Evolutionary conservation across 2,329 filamentous ascomycete genomes (phyloP).

Genomic region (Curvularia lunata): DNA sequence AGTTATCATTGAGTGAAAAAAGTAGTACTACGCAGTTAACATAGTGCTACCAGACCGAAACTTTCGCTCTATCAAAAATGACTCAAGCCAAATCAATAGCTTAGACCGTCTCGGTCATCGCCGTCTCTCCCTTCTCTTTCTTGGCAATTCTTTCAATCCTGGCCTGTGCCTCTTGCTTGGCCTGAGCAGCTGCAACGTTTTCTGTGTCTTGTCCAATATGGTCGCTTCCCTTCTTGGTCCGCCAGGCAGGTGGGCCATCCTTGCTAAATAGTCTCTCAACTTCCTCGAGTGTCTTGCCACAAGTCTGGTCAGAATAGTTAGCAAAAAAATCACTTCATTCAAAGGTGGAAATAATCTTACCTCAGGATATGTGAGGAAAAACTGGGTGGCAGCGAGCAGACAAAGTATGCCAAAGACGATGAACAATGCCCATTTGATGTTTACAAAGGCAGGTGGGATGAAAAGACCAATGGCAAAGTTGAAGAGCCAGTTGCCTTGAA

Average conservation of each 20-base stretch:
- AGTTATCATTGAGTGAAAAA: not conserved
- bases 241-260: conserved; percentile 64
- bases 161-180: conserved; percentile 33
- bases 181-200: conserved; percentile 31
- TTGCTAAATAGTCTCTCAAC: conserved; percentile 72
- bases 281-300: conserved; percentile 77
- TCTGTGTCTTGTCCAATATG: conserved; percentile 37
- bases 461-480: conserved; percentile 64
- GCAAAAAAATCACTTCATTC: not conserved
- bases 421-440: conserved; percentile 68
- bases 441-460: conserved; percentile 64
- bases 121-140: conserved; percentile 23
- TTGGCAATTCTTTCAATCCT: conserved; percentile 30
- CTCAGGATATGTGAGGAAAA: conserved; percentile 69
- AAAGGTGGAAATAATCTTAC: not conserved
- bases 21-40: not conserved
- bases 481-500: conserved; percentile 62
- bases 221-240: conserved; percentile 43
- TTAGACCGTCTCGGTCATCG: conserved; percentile 15
- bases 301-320: conserved; percentile 54
- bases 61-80: not conserved
- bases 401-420: conserved; percentile 79
- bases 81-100: not conserved
- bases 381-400: conserved; percentile 69
- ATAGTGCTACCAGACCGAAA: not conserved